Conservation (phyloP, 1,284 basidiomycete genomes). For the Cryptococcus sp. region DNA sequence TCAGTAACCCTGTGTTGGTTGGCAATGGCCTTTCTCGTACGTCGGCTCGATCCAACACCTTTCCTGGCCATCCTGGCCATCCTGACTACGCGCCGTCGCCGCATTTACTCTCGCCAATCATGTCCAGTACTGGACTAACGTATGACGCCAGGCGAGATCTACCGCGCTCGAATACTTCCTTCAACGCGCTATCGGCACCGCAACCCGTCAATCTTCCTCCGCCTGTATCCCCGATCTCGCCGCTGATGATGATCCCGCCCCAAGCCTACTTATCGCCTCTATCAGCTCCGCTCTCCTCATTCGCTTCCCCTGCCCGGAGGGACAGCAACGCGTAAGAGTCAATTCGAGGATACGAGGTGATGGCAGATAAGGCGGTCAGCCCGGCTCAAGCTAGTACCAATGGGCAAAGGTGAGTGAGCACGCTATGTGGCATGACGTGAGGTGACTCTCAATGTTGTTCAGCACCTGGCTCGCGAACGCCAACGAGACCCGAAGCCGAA, state of each 20-base stretch:
- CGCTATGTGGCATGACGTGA: not conserved
- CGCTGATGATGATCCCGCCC: slow-evolving; percentile 36
- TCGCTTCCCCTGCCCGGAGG: slow-evolving; percentile 1
- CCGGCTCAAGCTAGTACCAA: not conserved
- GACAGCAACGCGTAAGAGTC: slow-evolving; percentile 20
- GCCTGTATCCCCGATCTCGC: slow-evolving; percentile 21
- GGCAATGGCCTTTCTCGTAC: not conserved
- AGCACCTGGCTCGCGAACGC: slow-evolving; percentile 37
- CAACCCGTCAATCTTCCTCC: slow-evolving; percentile 12
- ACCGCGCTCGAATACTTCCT: slow-evolving; percentile 4
- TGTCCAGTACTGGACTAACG: not conserved
- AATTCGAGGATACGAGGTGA: slow-evolving; percentile 37
- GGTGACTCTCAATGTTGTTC: not conserved
- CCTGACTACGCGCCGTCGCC: not conserved
- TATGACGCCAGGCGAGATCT: slow-evolving; percentile 3
- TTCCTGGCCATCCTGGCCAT: not conserved
- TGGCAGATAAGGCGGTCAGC: slow-evolving; percentile 36
- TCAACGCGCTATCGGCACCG: slow-evolving; percentile 11
- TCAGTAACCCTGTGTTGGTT: not conserved
- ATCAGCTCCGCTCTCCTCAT: slow-evolving; percentile 6
- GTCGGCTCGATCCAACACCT: slow-evolving; percentile 4
- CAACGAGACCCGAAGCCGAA: slow-evolving; percentile 18
- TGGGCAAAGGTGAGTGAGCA: slow-evolving; percentile 26
- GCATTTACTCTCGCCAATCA: not conserved
- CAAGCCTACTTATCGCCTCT: slow-evolving; percentile 19